phyloP scores from a whole-genome alignment of 306 rosid genomes.

The Datisca glomerata region DNA sequence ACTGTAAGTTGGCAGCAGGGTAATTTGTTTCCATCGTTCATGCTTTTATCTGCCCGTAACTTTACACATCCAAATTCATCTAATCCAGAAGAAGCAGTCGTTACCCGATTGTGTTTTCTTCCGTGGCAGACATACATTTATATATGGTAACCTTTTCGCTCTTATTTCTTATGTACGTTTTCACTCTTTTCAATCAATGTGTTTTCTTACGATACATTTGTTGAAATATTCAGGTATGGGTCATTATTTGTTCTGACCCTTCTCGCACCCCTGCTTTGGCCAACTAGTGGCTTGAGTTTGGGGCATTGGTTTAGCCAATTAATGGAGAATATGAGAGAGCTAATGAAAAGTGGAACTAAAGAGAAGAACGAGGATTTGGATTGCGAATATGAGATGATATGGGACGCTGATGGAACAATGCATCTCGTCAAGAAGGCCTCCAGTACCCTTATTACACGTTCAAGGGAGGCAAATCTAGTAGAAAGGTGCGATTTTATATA shows the following conservation, averaged over 20 bases:
- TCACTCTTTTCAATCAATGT: background rate
- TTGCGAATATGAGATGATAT: constrained; percentile 68
- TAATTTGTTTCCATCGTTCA: constrained; percentile 72
- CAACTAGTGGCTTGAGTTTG: constrained; percentile 37
- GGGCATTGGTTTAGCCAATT: constrained; percentile 34
- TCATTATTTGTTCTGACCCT: constrained; percentile 41
- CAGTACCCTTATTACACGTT: constrained; percentile 21
- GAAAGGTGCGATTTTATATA: constrained; percentile 52
- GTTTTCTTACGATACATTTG: background rate
- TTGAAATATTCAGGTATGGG: constrained; percentile 43
- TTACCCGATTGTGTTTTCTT: constrained; percentile 58
- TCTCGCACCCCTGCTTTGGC: constrained; percentile 58
- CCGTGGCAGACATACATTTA: constrained; percentile 61
- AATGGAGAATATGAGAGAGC: constrained; percentile 18
- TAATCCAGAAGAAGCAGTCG: constrained; percentile 34
- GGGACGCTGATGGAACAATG: constrained; percentile 85
- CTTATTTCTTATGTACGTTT: background rate
- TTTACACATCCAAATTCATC: constrained; percentile 30
- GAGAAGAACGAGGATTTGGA: constrained; percentile 66
- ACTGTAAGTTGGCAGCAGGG: constrained; percentile 91
- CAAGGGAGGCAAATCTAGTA: constrained; percentile 27
- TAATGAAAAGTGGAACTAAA: constrained; percentile 31
- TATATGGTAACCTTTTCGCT: constrained; percentile 36
- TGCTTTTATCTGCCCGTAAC: constrained; percentile 56
- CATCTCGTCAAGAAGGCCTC: constrained; percentile 66